Evolutionary conservation across 1,284 basidiomycete genomes (phyloP), one percentile per base, ranked within the genome.

Genomic region (Thelephora terrestris): DNA sequence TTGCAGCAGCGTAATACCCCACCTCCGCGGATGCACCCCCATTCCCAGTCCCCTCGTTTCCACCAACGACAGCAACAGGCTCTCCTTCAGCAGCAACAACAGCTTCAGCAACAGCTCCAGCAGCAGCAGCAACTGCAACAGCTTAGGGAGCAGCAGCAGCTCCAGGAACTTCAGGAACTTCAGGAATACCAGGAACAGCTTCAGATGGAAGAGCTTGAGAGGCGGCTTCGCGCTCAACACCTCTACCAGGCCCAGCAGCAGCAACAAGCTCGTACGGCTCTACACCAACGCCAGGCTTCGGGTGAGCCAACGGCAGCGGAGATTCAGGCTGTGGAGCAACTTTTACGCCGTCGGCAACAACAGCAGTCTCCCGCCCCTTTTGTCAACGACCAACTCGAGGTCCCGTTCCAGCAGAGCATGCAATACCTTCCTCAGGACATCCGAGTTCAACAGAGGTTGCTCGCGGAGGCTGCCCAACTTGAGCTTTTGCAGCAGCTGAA

Each of bases 41-140:
- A 75, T 23, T 77, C 80, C 3, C 81, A 84, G 56, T 85, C 81
- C 2, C 82, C 82, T 18, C 76, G 83, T 25, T 85, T 85, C 61
- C 74, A 76, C 58, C 65, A 67, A 43, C 66, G 67, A 45, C 63
- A 67, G 50, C 74, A 77, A 50, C 77, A 80, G 52, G 77, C 84
- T 34, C 74, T 78, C 52, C 61, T 74, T 36, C 57, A 72, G 42
- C 64, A 74, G 40, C 60, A 78, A 36, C 80, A 81, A 57, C 77
- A 78, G 50, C 73, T 78, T 53, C 78, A 82, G 57, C 76, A 74
- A 49, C 69, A 72, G 27, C 53, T 62, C 12, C 54, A 61, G 7
- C 59, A 64, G 43, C 46, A 61, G 43, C 71, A 74, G 45, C 69
- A 74, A 45, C 63, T 69, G 43, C 59, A 66, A 50, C 75, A 79